A percentile compares a stretch with the other conserved stretches of the same genome.
Conservation (phyloP, 306 rosid genomes). For the Malus sylvestris region DNA sequence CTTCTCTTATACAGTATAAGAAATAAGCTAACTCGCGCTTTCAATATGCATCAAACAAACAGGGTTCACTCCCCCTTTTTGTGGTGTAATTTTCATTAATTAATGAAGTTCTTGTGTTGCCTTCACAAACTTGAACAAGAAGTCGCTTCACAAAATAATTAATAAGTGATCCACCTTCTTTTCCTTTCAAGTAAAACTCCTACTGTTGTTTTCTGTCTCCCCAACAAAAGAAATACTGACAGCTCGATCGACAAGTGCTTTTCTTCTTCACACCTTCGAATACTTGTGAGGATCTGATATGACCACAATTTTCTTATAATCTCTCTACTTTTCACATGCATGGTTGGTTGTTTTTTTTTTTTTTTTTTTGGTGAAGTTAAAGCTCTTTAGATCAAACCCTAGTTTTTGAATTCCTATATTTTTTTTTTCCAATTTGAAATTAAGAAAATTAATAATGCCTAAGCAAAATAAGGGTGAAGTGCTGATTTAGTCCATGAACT, state of each 20-base stretch:
- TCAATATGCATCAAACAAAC: too few relatives aligned
- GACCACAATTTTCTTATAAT: background rate
- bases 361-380: constrained; percentile 22
- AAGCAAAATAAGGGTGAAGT: too few relatives aligned
- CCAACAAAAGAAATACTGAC: background rate
- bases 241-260: background rate
- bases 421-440: background rate
- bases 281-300: constrained; percentile 17
- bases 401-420: too few relatives aligned
- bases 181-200: background rate
- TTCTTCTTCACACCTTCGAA: constrained; percentile 5
- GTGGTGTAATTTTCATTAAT: background rate
- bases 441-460: background rate
- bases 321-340: constrained; percentile 22
- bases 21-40: too few relatives aligned
- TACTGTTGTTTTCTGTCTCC: background rate
- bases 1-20: too few relatives aligned
- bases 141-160: background rate
- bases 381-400: constrained; percentile 2
- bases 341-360: background rate
- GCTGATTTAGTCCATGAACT: too few relatives aligned
- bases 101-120: background rate
- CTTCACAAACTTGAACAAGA: background rate
- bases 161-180: background rate
- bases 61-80: background rate